phyloP scores from a whole-genome alignment of 2,329 filamentous ascomycete species.

The Fusarium longipes region DNA sequence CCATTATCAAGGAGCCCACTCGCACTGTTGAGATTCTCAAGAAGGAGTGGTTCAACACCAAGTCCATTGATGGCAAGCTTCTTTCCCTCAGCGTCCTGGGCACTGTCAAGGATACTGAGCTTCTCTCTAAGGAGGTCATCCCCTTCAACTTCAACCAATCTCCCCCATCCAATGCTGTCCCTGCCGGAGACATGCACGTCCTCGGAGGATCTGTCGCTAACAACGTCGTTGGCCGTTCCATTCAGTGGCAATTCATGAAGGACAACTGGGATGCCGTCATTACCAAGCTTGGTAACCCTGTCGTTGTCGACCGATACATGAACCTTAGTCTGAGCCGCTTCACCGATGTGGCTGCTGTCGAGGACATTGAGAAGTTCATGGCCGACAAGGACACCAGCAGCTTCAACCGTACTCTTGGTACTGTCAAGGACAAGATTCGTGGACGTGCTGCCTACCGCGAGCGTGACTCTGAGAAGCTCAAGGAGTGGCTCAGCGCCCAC shows the following conservation, averaged over 20 bases:
- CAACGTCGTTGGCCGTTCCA: conserved; percentile 77
- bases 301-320: conserved; percentile 90
- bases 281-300: conserved; percentile 81
- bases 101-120: conserved; percentile 72
- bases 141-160: conserved; percentile 81
- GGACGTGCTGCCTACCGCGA: conserved; percentile 85
- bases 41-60: conserved; percentile 84
- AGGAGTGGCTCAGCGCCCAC: conserved; percentile 79
- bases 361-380: conserved; percentile 89
- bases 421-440: conserved; percentile 86
- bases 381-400: conserved; percentile 83
- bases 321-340: conserved; percentile 83
- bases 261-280: conserved; percentile 81
- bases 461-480: conserved; percentile 77
- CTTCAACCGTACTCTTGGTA: conserved; percentile 86
- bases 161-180: conserved; percentile 72
- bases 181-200: conserved; percentile 87
- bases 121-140: conserved; percentile 74
- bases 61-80: conserved; percentile 91
- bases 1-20: conserved; percentile 75
- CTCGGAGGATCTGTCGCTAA: conserved; percentile 77
- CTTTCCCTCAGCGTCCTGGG: conserved; percentile 83
- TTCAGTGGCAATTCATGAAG: conserved; percentile 89
- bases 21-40: conserved; percentile 79
- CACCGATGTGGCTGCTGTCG: conserved; percentile 73